Conservation (phyloP, 2,329 filamentous ascomycete species). For the Neofusicoccum sp. region DNA sequence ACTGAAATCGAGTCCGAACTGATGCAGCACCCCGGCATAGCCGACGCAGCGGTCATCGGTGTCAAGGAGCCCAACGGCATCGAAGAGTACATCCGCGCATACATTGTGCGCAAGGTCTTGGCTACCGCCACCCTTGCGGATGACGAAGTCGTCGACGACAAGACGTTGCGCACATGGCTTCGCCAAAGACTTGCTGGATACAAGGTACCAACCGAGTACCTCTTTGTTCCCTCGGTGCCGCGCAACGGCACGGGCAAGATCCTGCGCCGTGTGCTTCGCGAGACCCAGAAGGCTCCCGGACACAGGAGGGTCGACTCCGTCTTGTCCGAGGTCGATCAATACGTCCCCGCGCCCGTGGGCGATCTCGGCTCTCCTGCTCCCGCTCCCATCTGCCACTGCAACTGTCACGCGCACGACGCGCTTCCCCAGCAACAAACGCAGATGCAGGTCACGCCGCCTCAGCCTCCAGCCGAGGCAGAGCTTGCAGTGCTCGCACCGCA, state of each 20-base stretch:
- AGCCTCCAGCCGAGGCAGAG: not conserved
- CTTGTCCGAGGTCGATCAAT: not conserved
- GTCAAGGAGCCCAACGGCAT: constrained; percentile 28
- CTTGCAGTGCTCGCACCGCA: not conserved
- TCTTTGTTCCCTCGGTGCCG: not conserved
- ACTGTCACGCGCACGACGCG: not conserved
- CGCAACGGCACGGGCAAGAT: constrained; percentile 21
- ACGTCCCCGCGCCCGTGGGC: too few species aligned
- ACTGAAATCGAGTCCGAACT: constrained; percentile 53
- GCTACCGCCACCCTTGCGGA: not conserved
- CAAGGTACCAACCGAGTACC: constrained; percentile 16
- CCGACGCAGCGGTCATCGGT: constrained; percentile 46
- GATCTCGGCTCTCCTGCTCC: not conserved
- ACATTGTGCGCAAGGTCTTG: constrained; percentile 33
- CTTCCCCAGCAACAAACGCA: too few species aligned
- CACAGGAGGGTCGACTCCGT: not conserved
- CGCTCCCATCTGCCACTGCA: not conserved
- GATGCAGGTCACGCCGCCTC: too few species aligned
- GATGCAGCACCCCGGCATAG: constrained; percentile 43
- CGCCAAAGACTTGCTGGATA: constrained; percentile 12
- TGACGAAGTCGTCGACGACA: not conserved
- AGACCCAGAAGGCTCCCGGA: not conserved
- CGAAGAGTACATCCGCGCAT: constrained; percentile 39
- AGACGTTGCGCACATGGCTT: not conserved
- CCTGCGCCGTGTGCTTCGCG: constrained; percentile 13